Percentiles rank a stretch among this genome's conserved stretches.
Evolutionary conservation across 345 rosid genomes (phyloP).

Genomic region (Tarenaya hassleriana): DNA sequence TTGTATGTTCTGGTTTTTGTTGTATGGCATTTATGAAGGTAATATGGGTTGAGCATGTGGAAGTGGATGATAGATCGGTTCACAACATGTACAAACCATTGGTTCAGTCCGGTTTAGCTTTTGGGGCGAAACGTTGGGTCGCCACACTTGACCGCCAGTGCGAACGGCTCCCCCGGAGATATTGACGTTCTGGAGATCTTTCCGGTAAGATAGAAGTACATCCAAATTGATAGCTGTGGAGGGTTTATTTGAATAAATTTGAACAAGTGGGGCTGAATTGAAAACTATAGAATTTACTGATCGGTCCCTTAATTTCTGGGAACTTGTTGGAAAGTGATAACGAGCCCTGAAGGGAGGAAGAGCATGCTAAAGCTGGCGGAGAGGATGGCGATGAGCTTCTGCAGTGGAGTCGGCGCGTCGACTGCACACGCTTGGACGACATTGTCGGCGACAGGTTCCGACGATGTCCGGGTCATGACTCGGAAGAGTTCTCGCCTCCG

Average conservation of each 20-base stretch:
- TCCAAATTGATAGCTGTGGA: too few species aligned
- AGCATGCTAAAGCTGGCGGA: slow-evolving; percentile 91
- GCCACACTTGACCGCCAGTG: slow-evolving; percentile 81
- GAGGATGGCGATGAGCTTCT: slow-evolving; percentile 92
- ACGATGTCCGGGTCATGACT: slow-evolving; percentile 93
- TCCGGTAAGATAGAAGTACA: too few species aligned
- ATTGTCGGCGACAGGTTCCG: slow-evolving; percentile 69
- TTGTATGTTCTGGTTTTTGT: not conserved
- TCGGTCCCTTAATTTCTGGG: slow-evolving; percentile 8
- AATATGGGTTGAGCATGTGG: slow-evolving; percentile 82
- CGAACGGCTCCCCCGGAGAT: slow-evolving; percentile 87
- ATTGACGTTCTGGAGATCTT: slow-evolving; percentile 75
- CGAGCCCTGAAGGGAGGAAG: slow-evolving; percentile 84
- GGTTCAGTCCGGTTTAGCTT: slow-evolving; percentile 65
- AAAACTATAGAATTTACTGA: not conserved
- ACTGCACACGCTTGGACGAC: slow-evolving; percentile 95
- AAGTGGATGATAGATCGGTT: slow-evolving; percentile 72
- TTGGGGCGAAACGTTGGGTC: slow-evolving; percentile 93
- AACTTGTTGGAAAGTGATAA: slow-evolving; percentile 49
- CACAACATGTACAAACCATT: slow-evolving; percentile 54
- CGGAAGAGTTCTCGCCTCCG: too few species aligned
- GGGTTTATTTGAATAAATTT: not conserved
- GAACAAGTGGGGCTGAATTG: not conserved
- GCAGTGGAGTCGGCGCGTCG: slow-evolving; percentile 89
- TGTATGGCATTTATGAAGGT: slow-evolving; percentile 37